Conservation (phyloP, 768 basidiomycete species). For the Leucosporidium scottii region DNA sequence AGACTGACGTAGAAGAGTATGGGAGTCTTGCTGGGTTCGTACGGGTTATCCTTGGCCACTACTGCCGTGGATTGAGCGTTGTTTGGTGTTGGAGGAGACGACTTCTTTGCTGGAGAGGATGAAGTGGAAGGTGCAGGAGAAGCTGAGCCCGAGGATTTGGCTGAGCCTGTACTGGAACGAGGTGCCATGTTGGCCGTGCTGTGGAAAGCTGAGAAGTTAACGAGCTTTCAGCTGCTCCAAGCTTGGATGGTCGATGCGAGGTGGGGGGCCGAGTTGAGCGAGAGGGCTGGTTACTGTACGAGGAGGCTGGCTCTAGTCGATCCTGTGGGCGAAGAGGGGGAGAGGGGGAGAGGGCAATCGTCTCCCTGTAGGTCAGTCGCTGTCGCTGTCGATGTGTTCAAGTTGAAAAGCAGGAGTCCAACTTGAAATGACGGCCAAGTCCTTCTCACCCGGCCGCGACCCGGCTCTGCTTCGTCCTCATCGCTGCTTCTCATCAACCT, state of each 20-base stretch:
- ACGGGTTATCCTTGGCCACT: neutral
- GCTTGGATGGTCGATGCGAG: neutral
- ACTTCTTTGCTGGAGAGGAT: neutral
- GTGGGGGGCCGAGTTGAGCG: neutral
- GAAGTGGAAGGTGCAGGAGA: neutral
- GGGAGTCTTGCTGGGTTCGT: neutral
- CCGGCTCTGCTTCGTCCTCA: no score
- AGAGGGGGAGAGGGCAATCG: no score
- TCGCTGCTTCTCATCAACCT: no score
- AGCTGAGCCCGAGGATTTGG: neutral
- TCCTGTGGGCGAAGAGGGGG: no score
- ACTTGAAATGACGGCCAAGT: no score
- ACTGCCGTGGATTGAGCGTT: neutral
- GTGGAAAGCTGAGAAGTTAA: neutral
- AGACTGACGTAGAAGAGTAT: neutral
- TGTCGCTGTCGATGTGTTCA: no score
- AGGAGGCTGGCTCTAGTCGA: no score
- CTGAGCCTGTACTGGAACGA: neutral
- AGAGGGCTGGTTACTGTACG: neutral
- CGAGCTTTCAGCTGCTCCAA: neutral
- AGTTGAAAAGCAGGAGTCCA: no score
- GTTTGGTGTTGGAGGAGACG: neutral
- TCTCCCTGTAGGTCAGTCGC: no score
- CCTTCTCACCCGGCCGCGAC: no score
- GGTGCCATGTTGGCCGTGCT: neutral